Evolutionary conservation across 305 asterid genomes (phyloP).

Genomic region (Fraxinus velutina): DNA sequence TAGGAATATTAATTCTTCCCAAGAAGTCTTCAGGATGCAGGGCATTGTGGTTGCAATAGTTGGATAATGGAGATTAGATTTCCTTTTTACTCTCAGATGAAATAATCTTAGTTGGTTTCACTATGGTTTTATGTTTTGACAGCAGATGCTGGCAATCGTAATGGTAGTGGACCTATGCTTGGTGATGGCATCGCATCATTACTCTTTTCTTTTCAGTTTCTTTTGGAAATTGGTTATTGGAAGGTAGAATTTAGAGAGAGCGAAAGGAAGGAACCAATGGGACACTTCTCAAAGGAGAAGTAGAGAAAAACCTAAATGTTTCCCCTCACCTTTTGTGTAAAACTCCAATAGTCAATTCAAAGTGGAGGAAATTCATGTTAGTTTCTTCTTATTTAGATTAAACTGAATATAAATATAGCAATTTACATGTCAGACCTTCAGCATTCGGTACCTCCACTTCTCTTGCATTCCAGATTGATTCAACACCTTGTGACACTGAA

Average conservation of each 20-base stretch:
- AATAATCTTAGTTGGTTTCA: not conserved
- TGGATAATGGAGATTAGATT: not conserved
- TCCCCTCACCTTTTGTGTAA: not conserved
- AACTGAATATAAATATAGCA: slow-evolving; percentile 8
- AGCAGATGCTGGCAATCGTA: not conserved
- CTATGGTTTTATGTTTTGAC: not conserved
- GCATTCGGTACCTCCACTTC: slow-evolving; percentile 54
- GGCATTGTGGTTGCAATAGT: not conserved
- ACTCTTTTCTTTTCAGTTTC: not conserved
- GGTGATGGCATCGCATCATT: not conserved
- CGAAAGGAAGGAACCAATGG: not conserved
- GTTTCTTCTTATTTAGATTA: not conserved
- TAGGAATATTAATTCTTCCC: not conserved
- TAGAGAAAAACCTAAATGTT: not conserved
- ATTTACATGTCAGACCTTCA: slow-evolving; percentile 41
- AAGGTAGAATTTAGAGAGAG: not conserved
- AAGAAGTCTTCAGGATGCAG: not conserved
- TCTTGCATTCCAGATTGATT: slow-evolving; percentile 56
- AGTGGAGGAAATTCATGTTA: not conserved
- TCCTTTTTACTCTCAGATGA: not conserved
- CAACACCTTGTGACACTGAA: slow-evolving; percentile 61
- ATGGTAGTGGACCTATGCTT: not conserved
- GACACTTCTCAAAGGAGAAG: not conserved
- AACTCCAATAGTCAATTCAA: not conserved
- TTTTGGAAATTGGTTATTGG: not conserved